These are phyloP conservation scores for Meripilus lineatus DNA, from an alignment of 1,284 basidiomycete genomes.

Conservation along the genomic window DNA sequence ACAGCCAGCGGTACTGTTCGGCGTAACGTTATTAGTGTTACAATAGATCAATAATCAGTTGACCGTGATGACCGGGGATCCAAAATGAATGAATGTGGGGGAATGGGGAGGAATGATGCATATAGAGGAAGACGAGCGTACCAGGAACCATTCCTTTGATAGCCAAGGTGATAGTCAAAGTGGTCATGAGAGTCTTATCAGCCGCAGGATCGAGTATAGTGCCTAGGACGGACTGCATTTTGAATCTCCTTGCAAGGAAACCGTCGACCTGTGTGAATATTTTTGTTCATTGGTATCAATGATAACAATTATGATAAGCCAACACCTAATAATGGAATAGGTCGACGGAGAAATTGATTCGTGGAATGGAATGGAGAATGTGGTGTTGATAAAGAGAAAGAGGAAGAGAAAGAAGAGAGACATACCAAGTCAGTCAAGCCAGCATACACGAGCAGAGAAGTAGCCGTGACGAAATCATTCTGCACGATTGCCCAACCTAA, in stretches of 20 bases:
- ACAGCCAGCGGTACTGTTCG: constrained; percentile 76
- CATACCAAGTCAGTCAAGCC: constrained; percentile 88
- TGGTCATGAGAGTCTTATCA: constrained; percentile 96
- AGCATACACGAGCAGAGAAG: constrained; percentile 81
- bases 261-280: constrained; percentile 70
- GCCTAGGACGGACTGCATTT: constrained; percentile 86
- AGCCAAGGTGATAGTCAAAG: constrained; percentile 83
- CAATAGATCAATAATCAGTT: neutral
- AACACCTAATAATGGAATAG: constrained; percentile 11
- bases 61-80: no score
- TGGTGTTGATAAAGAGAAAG: neutral
- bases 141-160: constrained; percentile 84
- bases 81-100: no score
- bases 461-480: constrained; percentile 77
- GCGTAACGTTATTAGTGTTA: neutral
- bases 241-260: constrained; percentile 81
- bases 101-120: neutral
- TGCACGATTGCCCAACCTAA: constrained; percentile 92
- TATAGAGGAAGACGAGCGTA: constrained; percentile 31
- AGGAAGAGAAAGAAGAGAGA: constrained; percentile 14
- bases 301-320: constrained; percentile 12
- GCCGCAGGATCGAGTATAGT: constrained; percentile 96
- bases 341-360: no score
- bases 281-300: constrained; percentile 9
- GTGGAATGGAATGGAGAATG: no score